Evolutionary conservation across 1,284 basidiomycete genomes (phyloP).

Genomic region (Ceratobasidium papillatum): DNA sequence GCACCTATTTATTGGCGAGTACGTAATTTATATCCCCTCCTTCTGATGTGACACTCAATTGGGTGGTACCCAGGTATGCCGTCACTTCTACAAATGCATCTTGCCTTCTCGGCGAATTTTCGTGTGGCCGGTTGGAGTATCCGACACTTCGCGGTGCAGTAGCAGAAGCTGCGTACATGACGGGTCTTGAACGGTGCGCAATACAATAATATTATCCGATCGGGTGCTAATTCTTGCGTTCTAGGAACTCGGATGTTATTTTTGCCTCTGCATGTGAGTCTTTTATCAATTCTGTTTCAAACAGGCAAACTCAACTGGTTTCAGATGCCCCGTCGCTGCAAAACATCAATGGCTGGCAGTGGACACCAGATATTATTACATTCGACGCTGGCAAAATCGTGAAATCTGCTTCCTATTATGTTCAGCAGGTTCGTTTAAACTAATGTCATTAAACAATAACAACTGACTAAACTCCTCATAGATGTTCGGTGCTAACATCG

Average conservation of each 20-base stretch:
- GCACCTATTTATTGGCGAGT: conserved; percentile 47
- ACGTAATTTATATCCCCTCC: not conserved
- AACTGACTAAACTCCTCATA: conserved; percentile 37
- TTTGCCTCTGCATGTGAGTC: conserved; percentile 52
- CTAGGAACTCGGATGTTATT: conserved; percentile 54
- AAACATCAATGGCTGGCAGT: conserved; percentile 55
- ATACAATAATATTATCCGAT: not conserved
- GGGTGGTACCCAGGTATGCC: conserved; percentile 21
- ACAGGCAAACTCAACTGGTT: not conserved
- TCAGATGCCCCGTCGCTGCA: conserved; percentile 49
- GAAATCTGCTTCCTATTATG: conserved; percentile 54
- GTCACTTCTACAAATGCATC: conserved; percentile 53
- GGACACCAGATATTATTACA: conserved; percentile 57
- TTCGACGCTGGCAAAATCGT: conserved; percentile 54
- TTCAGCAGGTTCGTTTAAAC: conserved; percentile 50
- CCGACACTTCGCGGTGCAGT: conserved; percentile 53
- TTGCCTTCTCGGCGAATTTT: conserved; percentile 44
- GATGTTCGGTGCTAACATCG: conserved; percentile 54
- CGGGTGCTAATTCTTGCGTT: not conserved
- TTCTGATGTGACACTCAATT: not conserved
- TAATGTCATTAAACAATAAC: conserved; percentile 1
- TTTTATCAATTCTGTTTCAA: not conserved
- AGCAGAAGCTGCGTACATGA: conserved; percentile 56
- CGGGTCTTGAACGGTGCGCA: conserved; percentile 52
- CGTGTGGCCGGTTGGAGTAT: conserved; percentile 52